phyloP scores from a whole-genome alignment of 108 stramenopile genomes.

The Parietichytrium sp. region DNA sequence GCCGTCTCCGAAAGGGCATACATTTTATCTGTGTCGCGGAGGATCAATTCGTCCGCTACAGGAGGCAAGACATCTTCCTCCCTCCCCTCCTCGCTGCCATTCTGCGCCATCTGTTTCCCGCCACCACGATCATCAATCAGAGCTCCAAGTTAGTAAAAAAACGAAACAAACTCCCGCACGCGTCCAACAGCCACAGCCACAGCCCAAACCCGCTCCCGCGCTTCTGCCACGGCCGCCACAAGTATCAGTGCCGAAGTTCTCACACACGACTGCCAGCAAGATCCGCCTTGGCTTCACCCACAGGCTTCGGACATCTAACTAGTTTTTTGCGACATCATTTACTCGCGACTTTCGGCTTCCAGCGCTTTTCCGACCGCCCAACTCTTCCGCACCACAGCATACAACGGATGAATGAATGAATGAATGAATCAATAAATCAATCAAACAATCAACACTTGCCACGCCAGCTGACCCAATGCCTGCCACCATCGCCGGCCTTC shows the following conservation, averaged over 20 bases:
- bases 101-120: neutral
- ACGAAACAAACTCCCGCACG: neutral
- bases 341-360: neutral
- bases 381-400: neutral
- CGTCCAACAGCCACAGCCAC: neutral
- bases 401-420: neutral
- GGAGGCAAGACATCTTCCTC: no score
- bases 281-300: neutral
- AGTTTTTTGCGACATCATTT: conserved; percentile 39
- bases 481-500: neutral
- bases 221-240: neutral
- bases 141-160: neutral
- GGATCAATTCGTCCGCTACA: neutral
- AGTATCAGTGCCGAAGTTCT: conserved; percentile 26
- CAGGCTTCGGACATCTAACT: conserved; percentile 31
- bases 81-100: no score
- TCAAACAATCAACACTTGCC: neutral
- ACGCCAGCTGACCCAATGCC: neutral
- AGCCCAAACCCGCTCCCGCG: neutral
- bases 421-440: neutral
- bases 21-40: neutral
- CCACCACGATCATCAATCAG: neutral
- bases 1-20: neutral
- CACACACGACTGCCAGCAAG: no score
- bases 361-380: no score